Evolutionary conservation across 352 stramenopile genomes (phyloP).

Genomic region (Blastocystis sp.): DNA sequence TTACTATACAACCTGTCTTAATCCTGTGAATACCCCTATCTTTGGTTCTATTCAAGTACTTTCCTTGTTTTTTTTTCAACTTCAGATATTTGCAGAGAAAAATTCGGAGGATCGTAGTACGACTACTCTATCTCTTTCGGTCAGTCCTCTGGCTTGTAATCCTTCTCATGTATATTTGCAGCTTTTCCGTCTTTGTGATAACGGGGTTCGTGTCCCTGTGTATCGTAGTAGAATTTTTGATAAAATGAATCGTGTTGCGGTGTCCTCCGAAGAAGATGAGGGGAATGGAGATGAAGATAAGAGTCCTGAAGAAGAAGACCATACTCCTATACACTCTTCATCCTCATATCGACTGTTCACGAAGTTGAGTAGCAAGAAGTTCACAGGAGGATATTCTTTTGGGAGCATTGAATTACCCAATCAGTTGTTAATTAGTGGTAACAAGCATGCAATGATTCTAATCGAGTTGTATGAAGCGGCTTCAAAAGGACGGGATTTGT

Average conservation of each 20-base stretch:
- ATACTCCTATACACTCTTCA: not conserved
- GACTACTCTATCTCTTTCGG: not conserved
- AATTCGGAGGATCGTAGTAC: not conserved
- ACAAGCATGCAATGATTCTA: not conserved
- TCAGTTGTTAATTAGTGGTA: not conserved
- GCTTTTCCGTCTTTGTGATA: constrained; percentile 24
- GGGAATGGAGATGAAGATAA: not conserved
- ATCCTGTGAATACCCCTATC: not conserved
- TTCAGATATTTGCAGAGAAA: not conserved
- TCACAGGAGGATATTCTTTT: not conserved
- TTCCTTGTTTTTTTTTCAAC: not conserved
- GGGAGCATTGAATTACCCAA: not conserved
- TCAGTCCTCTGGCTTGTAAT: not conserved
- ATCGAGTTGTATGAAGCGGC: not conserved
- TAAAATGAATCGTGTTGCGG: not conserved
- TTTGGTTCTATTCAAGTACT: constrained; percentile 57
- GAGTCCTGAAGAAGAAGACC: not conserved
- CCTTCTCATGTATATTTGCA: constrained; percentile 14
- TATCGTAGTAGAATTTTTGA: not conserved
- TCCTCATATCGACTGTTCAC: not conserved
- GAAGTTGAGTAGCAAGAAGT: not conserved
- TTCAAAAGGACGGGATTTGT: not conserved
- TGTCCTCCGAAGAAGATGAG: not conserved
- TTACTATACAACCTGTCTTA: constrained; percentile 19
- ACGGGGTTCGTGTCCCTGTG: constrained; percentile 33